Base-by-base conservation (phyloP, 2,329 filamentous ascomycete genomes). In the Aspergillus fijiensis region DNA sequence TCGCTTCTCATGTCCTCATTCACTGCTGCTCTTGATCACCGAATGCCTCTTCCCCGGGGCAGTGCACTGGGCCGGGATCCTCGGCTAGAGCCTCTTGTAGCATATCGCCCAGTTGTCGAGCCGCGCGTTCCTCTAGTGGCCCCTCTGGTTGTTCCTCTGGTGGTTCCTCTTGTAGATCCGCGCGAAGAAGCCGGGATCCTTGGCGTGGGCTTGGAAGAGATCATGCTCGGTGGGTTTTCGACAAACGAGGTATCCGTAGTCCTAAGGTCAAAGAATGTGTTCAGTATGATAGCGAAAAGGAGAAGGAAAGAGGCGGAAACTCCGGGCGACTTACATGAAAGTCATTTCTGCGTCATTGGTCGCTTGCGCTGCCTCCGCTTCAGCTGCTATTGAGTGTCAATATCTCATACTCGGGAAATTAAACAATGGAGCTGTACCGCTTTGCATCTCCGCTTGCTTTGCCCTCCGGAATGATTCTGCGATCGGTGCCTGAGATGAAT, bases 181-280 rank as follows among this genome's bases (percentile, higher is more conserved):
- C 70, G 68, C 19, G 64, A 60, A 49, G 69, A 55, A 35, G 66
- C 64, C n/a, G 72, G 57, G 49, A 70, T 70, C 60, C 68, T 76
- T 16, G 75, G 64, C 0, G 71, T 73, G 2, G 76, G 72, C 68
- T 83, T 85, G 31, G 78, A 80, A 42, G 82, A 84, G 4, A 70
- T 61, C 14, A 70, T 74, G 53, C 75, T 77, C 3, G 84, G 83
- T 7, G 92, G 93, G 69, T 96, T 91, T 35, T 96, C 92, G 58
- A 96, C 87, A 71, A 96, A 97, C 1, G 91, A 91, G 5, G 89
- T 96, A 72, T 96, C 92, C 11, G 91, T 96, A 25, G 93, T 96
- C 83, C 90, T 94, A 66, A 4, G 64, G 29, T 11, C 23, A 27
- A 29, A 5, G 14, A 9, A 31, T 10, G 27, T 64, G n/a, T 56